These are phyloP conservation scores for Heritiera littoralis DNA, from an alignment of 345 rosid genomes.

Conservation along the genomic window DNA sequence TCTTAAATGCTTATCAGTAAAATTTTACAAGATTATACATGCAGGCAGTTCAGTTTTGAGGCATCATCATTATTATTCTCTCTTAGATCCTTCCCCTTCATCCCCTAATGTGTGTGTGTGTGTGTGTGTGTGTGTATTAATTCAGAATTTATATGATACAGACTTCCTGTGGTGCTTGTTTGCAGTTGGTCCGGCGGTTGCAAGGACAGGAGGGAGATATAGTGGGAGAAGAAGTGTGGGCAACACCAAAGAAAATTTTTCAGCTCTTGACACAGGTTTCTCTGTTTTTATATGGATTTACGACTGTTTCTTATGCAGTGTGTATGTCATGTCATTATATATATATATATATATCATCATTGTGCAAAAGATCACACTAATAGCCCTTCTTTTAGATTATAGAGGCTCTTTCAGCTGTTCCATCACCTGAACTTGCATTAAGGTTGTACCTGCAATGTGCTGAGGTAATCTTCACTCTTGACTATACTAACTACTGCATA, in stretches of 20 bases:
- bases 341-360: not conserved
- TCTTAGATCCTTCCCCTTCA: no score
- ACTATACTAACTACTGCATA: not conserved
- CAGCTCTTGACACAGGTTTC: conserved; percentile 76
- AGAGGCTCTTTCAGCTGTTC: conserved; percentile 65
- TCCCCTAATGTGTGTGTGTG: no score
- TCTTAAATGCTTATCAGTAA: not conserved
- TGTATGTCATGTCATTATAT: not conserved
- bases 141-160: no score
- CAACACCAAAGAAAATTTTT: conserved; percentile 66
- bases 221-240: conserved; percentile 58
- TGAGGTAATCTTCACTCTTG: conserved; percentile 52
- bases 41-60: not conserved
- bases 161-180: not conserved
- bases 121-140: no score
- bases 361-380: conserved; percentile 4
- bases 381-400: conserved; percentile 49
- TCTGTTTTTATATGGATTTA: not conserved
- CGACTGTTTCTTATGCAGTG: not conserved
- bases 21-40: not conserved
- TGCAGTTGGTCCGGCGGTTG: conserved; percentile 70
- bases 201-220: conserved; percentile 65
- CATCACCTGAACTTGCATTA: conserved; percentile 79
- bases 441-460: conserved; percentile 81
- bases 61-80: no score